Evolutionary conservation across 2,329 filamentous ascomycete genomes (phyloP), one percentile per base, ranked within the genome.

Genomic region (Sporothrix luriei): DNA sequence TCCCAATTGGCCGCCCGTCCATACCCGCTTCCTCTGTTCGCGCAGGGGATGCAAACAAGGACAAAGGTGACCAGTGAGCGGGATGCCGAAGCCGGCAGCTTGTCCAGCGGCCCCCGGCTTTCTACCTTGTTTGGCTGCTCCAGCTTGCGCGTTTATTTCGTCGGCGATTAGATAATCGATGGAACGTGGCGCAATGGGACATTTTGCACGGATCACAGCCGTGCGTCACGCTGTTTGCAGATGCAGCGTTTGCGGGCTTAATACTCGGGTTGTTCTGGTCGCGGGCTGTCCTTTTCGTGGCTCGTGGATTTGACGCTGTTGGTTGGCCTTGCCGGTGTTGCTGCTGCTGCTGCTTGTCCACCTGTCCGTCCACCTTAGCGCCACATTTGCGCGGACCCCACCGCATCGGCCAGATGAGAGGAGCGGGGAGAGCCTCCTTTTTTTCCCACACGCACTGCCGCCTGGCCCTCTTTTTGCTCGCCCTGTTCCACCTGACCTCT

Each of bases 381-480:
- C 70, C 69, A 51, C 57, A 69, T 66, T 69, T 70, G 68, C 70
- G 65, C 69, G n/a, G 70, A 72, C 72, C 71, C 72, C 71, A 72
- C 72, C 62, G 70, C 68, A 64, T 70, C 71, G 67, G 68, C 72
- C 66, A 73, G 69, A 72, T 69, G 69, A 48, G 43, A 66, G 46
- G 72, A 72, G 70, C 70, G 71, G 72, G 72, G 71, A 72, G 71
- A 73, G 71, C 70, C 72, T 73, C 72, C 71, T 71, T 72, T 33
- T 72, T 73, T 73, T 71, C n/a, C n/a, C 72, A 71, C 72, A 70
- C 70, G 70, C 46, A 40, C 49, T 52, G 66, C 43, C 46, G 24
- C 65, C 66, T 66, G 54, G 51, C 62, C 69, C 68, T 69, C 55
- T 52, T 59, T 65, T 55, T 52, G 52, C 52, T 46, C 61, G 52